Conservation (phyloP, 75 land plant species). For the Isoetes taiwanensis region DNA sequence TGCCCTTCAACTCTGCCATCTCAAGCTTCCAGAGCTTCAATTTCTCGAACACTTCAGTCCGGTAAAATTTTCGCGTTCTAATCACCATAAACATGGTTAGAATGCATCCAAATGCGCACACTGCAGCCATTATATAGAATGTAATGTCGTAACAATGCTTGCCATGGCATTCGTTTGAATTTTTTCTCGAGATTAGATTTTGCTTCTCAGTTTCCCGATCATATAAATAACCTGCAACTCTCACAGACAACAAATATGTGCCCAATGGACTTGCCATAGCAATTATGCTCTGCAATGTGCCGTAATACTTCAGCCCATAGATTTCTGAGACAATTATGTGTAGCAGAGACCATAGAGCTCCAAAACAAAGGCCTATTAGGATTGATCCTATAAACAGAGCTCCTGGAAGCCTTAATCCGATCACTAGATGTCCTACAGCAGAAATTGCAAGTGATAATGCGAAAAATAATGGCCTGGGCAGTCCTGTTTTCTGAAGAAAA, state of each 20-base stretch:
- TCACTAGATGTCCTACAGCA: constrained; percentile 9
- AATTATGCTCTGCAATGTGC: constrained; percentile 1
- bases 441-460: not conserved
- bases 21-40: not conserved
- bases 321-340: constrained; percentile 1
- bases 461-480: constrained; percentile 11
- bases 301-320: constrained; percentile 2
- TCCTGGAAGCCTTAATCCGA: not conserved
- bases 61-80: not conserved
- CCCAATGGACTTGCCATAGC: constrained; percentile 8
- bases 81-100: not conserved
- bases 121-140: not conserved
- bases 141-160: not conserved
- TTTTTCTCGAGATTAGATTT: not conserved
- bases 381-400: not conserved
- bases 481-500: constrained; percentile 1
- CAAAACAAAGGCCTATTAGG: constrained; percentile 10
- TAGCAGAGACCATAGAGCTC: constrained; percentile 11
- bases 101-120: not conserved
- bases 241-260: not conserved
- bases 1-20: too few species aligned
- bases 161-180: not conserved
- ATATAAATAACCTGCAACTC: not conserved
- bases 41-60: not conserved
- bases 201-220: not conserved